phyloP scores from a whole-genome alignment of 2,329 filamentous ascomycete species.

The Fusarium sublunatum region DNA sequence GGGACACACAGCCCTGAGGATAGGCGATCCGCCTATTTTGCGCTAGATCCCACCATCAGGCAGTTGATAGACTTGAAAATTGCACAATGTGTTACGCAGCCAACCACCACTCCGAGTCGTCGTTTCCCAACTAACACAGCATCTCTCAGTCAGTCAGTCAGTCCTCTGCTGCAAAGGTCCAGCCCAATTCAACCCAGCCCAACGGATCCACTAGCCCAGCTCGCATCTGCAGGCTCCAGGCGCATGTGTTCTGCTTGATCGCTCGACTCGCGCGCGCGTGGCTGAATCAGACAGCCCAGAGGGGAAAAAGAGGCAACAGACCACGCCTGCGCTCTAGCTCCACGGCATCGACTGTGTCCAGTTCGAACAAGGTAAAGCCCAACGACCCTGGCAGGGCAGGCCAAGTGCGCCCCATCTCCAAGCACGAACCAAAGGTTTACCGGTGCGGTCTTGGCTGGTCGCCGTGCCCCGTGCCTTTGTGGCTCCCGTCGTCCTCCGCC shows the following conservation, averaged over 20 bases:
- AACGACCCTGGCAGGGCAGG: slow-evolving; percentile 39
- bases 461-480: slow-evolving; percentile 41
- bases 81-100: slow-evolving; percentile 9
- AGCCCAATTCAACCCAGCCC: slow-evolving; percentile 28
- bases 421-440: slow-evolving; percentile 33
- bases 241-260: slow-evolving; percentile 33
- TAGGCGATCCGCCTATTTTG: slow-evolving; percentile 6
- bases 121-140: slow-evolving; percentile 15
- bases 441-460: slow-evolving; percentile 32
- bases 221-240: slow-evolving; percentile 25
- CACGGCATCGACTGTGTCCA: slow-evolving; percentile 26
- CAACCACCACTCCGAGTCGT: slow-evolving; percentile 22
- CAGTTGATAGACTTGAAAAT: slow-evolving; percentile 4
- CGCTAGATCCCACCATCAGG: slow-evolving; percentile 11
- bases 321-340: slow-evolving; percentile 37
- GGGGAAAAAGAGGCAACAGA: slow-evolving; percentile 21
- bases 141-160: neutral
- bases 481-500: slow-evolving; percentile 31
- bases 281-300: slow-evolving; percentile 41
- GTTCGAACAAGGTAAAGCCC: slow-evolving; percentile 37
- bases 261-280: slow-evolving; percentile 39
- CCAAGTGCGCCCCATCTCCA: slow-evolving; percentile 39
- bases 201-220: slow-evolving; percentile 36
- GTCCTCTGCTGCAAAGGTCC: slow-evolving; percentile 17
- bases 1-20: slow-evolving; percentile 6